Percentiles rank a stretch among this genome's conserved stretches.
These are phyloP conservation scores for Fusarium mangiferae DNA, from an alignment of 2,329 filamentous ascomycete genomes.

Conservation along the genomic window DNA sequence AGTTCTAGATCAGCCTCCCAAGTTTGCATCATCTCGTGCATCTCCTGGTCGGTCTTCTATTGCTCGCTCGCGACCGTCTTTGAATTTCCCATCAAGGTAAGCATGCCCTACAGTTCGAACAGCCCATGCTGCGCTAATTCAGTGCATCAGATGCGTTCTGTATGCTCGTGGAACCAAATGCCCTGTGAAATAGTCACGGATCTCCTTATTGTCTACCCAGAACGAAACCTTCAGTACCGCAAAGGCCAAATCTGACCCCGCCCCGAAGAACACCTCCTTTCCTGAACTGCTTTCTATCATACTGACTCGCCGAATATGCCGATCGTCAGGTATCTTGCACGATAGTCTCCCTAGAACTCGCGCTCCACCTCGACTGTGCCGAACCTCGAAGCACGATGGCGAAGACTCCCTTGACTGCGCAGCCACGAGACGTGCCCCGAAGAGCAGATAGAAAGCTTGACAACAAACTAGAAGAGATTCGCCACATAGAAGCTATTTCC, in stretches of 20 bases:
- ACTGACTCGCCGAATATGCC: fast-evolving
- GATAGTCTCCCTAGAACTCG: not conserved
- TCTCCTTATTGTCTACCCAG: not conserved
- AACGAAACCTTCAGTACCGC: not conserved
- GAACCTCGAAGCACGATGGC: not conserved
- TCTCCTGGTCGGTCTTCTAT: no score
- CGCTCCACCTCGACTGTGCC: not conserved
- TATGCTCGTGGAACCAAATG: not conserved
- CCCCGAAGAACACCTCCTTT: not conserved
- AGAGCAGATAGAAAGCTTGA: fast-evolving
- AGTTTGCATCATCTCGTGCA: no score
- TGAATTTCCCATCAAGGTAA: not conserved
- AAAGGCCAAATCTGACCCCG: not conserved
- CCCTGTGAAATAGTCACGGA: not conserved
- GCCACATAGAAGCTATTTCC: no score
- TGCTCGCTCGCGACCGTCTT: not conserved
- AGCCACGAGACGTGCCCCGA: not conserved
- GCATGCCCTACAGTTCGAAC: not conserved
- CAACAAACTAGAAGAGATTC: fast-evolving
- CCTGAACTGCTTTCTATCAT: fast-evolving
- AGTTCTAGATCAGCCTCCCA: no score
- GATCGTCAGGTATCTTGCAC: not conserved
- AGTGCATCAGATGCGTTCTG: fast-evolving
- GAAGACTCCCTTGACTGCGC: no score
- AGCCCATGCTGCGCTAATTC: fast-evolving